Conservation (phyloP, 768 basidiomycete species). For the Neoboletus magnificus region DNA sequence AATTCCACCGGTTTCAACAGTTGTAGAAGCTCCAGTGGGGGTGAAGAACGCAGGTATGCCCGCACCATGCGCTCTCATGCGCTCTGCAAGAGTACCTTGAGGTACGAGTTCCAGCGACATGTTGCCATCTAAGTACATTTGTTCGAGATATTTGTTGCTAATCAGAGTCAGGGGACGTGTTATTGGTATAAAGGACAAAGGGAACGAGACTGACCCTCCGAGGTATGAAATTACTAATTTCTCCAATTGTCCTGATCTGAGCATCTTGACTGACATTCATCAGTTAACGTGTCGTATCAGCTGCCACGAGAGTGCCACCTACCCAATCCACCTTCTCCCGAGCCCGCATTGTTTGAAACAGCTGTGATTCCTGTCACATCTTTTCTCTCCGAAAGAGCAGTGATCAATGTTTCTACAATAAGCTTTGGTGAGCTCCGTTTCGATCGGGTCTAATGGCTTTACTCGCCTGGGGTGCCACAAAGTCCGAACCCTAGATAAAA, state of each 20-base stretch:
- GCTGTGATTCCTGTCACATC: slow-evolving; percentile 71
- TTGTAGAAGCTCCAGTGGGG: slow-evolving; percentile 79
- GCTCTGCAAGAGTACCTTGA: slow-evolving; percentile 88
- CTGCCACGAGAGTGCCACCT: neutral
- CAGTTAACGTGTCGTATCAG: neutral
- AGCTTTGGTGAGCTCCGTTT: neutral
- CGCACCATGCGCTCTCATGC: slow-evolving; percentile 79
- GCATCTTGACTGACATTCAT: slow-evolving; percentile 53
- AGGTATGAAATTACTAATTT: slow-evolving; percentile 88
- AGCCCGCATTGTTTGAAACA: slow-evolving; percentile 83
- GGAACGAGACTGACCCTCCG: slow-evolving; percentile 52
- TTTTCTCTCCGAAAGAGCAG: slow-evolving; percentile 65
- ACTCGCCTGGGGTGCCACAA: slow-evolving; percentile 76
- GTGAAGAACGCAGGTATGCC: slow-evolving; percentile 89
- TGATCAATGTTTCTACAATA: slow-evolving; percentile 68
- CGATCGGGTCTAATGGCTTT: neutral
- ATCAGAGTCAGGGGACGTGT: neutral
- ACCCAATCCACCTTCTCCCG: slow-evolving; percentile 68
- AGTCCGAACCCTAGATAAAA: slow-evolving; percentile 71
- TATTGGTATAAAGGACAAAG: neutral
- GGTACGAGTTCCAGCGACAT: slow-evolving; percentile 86
- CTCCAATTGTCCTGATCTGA: slow-evolving; percentile 68
- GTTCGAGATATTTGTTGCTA: slow-evolving; percentile 83
- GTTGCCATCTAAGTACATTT: slow-evolving; percentile 71
- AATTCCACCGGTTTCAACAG: slow-evolving; percentile 71